A percentile compares a stretch with the other conserved stretches of the same genome.
Evolutionary conservation across 78 protist genomes (phyloP).

Genomic region (Andalucia godoyi): DNA sequence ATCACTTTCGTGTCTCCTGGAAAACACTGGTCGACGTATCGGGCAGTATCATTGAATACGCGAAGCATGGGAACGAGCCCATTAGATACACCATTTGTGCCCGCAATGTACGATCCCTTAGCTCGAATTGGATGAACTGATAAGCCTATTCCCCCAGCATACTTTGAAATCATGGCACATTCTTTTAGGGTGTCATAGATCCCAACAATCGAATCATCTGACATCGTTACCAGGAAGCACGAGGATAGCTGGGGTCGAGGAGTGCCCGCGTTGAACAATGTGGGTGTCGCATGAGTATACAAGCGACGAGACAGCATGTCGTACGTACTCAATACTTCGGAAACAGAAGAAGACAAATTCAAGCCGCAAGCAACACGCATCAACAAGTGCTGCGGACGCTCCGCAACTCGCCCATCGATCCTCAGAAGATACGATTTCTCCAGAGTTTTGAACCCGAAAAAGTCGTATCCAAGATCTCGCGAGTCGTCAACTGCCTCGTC

Average conservation of each 20-base stretch:
- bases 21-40: constrained; percentile 94
- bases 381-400: constrained; percentile 96
- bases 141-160: constrained; percentile 96
- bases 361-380: constrained; percentile 96
- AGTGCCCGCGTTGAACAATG: constrained; percentile 94
- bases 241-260: constrained; percentile 86
- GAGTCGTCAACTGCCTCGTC: constrained; percentile 62
- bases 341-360: constrained; percentile 65
- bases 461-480: constrained; percentile 85
- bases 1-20: too few species aligned
- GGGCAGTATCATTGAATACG: constrained; percentile 91
- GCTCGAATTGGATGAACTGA: constrained; percentile 81
- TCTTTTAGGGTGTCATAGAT: constrained; percentile 91
- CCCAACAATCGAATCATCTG: constrained; percentile 85
- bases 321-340: constrained; percentile 76
- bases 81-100: constrained; percentile 81
- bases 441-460: constrained; percentile 91
- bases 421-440: constrained; percentile 70
- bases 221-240: constrained; percentile 90
- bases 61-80: constrained; percentile 98
- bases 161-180: constrained; percentile 79
- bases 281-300: constrained; percentile 96
- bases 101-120: constrained; percentile 70
- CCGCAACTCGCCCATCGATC: constrained; percentile 46
- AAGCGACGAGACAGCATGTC: constrained; percentile 36